These are phyloP conservation scores for Danielia oregonensis DNA, from an alignment of 805 yeast genomes.

Conservation along the genomic window DNA sequence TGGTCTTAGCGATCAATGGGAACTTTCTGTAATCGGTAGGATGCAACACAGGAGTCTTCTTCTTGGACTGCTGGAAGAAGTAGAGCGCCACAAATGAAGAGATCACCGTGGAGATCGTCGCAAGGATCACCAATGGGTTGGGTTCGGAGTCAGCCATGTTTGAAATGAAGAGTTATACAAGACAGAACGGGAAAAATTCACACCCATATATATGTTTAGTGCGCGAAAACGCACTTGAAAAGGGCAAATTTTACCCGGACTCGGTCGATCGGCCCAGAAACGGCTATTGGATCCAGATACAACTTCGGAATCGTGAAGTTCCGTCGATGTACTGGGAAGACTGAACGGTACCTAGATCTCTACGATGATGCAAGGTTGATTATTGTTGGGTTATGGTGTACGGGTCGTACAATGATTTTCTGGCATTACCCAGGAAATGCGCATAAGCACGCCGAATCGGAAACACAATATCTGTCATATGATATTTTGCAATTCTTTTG, in stretches of 20 bases:
- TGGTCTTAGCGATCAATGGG: conserved; percentile 73
- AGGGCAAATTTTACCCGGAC: conserved; percentile 2
- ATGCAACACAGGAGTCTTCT: conserved; percentile 51
- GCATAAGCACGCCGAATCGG: too few species aligned
- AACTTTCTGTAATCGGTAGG: conserved; percentile 70
- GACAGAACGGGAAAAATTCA: not conserved
- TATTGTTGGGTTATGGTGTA: too few species aligned
- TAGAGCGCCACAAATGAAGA: conserved; percentile 31
- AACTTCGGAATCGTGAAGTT: too few species aligned
- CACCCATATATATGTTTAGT: not conserved
- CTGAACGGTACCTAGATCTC: too few species aligned
- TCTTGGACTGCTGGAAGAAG: conserved; percentile 30
- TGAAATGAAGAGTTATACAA: not conserved
- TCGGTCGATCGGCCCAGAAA: too few species aligned
- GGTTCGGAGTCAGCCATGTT: conserved; percentile 30
- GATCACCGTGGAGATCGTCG: conserved; percentile 38
- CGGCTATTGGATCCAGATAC: too few species aligned
- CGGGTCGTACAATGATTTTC: too few species aligned
- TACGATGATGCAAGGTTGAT: too few species aligned
- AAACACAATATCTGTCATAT: too few species aligned
- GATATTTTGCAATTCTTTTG: too few species aligned
- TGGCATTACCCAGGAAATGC: too few species aligned
- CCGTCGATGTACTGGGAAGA: too few species aligned
- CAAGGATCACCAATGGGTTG: conserved; percentile 38
- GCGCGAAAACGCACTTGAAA: not conserved